Evolutionary conservation across 495 filamentous ascomycete species (phyloP), one percentile per base, ranked within the genome.

Genomic region (Cetradonia linearis): DNA sequence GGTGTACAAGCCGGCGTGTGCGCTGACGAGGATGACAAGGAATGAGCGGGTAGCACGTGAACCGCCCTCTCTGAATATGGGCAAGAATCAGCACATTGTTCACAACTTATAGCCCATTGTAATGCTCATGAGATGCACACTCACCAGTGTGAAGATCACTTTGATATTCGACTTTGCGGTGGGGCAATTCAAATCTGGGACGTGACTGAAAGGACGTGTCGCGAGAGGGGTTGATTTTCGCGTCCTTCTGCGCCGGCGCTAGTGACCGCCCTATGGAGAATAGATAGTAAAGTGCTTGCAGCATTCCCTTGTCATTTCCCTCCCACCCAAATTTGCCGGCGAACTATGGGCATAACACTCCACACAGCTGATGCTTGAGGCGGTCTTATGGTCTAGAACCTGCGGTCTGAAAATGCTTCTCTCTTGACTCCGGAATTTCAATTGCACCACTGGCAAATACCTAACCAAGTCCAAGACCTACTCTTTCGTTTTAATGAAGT

Each of bases 171-270:
- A 34, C 40, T 5, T 31, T 9, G 38, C 14, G 38, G 33, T 37
- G 8, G 16, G 31, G 49, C 59, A 61, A 61, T 61, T 47, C 59
- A 46, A 61, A 40, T 37, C 34, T 36, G 38, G 16, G 52, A 38
- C 59, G 58, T 61, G 59, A 61, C 49, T 56, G 50, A 54, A 30
- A 34, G 59, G 59, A 61, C 59, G 59, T 61, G 59, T 61, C 59
- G 58, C 58, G 48, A 53, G 54, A 56, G 54, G 54, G 54, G 54
- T 56, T 25, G 23, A 56, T 56, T 56, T 56, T 56, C 54, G 54
- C 54, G 54, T 56, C 38, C 34, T 44, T 28, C 54, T 27, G 31
- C 25, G 36, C 54, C 54, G 54, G 34, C 54, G 54, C 54, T 40
- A 56, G 34, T 7, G 25, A 18, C 34, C 40, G 54, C 38, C 54